Evolutionary conservation across 305 asterid species (phyloP).

Genomic region (Solanum aculeatissimum): DNA sequence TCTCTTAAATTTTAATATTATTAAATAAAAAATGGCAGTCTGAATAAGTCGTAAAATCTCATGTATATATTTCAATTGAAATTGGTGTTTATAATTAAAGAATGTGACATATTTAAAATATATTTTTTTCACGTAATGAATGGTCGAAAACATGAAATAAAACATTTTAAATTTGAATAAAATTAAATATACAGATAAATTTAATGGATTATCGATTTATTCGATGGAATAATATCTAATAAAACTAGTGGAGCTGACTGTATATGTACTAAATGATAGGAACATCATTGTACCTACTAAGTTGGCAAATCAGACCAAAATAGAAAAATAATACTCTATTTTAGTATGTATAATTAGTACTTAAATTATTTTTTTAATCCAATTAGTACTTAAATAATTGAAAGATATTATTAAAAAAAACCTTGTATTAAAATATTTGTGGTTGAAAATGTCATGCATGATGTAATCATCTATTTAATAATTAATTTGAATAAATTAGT

Average conservation of each 20-base stretch:
- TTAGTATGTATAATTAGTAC: not conserved
- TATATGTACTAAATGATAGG: not conserved
- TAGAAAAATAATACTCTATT: not conserved
- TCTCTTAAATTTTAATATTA: not conserved
- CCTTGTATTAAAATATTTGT: not conserved
- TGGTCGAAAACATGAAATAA: not conserved
- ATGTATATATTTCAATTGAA: not conserved
- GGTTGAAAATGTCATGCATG: not conserved
- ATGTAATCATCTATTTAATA: not conserved
- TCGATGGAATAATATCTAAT: not conserved
- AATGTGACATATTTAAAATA: not conserved
- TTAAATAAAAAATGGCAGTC: not conserved
- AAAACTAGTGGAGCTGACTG: not conserved
- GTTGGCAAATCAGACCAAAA: not conserved
- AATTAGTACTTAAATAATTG: not conserved
- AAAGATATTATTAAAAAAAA: not conserved
- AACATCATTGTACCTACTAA: not conserved
- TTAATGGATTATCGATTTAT: too few species aligned
- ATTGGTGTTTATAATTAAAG: not conserved
- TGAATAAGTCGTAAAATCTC: not conserved
- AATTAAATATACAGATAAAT: too few species aligned
- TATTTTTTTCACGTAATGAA: not conserved
- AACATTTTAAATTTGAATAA: not conserved
- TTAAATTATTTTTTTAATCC: not conserved
- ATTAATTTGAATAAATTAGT: too few species aligned